Percentiles rank a stretch among this genome's conserved stretches.
phyloP scores from a whole-genome alignment of 2,329 filamentous ascomycete genomes.

The Stagonosporopsis rhizophila region DNA sequence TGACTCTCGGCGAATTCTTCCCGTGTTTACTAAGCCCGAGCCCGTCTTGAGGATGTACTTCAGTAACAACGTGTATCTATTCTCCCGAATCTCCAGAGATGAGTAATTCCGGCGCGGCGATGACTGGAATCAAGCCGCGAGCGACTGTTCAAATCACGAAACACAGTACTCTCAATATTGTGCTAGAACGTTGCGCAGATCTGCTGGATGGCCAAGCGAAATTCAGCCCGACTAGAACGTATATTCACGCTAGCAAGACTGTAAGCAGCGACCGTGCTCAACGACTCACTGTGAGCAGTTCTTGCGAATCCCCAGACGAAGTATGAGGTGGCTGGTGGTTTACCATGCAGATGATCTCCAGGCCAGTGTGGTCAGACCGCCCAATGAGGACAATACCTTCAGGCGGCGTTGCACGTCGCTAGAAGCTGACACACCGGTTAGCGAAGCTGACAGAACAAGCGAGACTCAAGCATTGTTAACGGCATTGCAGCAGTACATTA shows the following conservation, averaged over 20 bases:
- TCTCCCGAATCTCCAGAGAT: neutral
- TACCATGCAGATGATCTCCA: slow-evolving; percentile 24
- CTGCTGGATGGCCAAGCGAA: neutral
- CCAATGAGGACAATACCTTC: slow-evolving; percentile 18
- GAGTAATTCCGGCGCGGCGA: neutral
- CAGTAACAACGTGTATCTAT: neutral
- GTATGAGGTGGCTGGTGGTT: slow-evolving; percentile 21
- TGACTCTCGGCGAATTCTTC: neutral
- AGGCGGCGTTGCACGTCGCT: slow-evolving; percentile 13
- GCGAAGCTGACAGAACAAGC: slow-evolving; percentile 33
- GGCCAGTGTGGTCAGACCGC: slow-evolving; percentile 17
- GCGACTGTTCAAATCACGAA: neutral
- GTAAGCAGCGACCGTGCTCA: neutral
- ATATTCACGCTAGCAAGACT: neutral
- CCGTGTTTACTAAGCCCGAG: neutral
- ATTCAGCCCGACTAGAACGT: neutral
- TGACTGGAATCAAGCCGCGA: neutral
- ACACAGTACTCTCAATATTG: neutral
- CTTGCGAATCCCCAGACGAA: neutral
- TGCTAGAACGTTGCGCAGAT: neutral
- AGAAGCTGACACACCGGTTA: slow-evolving; percentile 29
- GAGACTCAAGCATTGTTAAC: slow-evolving; percentile 17
- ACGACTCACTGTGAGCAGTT: slow-evolving; percentile 1
- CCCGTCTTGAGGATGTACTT: neutral
- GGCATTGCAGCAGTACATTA: slow-evolving; percentile 1